A percentile compares a stretch with the other conserved stretches of the same genome.
Evolutionary conservation across 2,329 filamentous ascomycete species (phyloP).

Genomic region (Pseudogymnoascus sp.): DNA sequence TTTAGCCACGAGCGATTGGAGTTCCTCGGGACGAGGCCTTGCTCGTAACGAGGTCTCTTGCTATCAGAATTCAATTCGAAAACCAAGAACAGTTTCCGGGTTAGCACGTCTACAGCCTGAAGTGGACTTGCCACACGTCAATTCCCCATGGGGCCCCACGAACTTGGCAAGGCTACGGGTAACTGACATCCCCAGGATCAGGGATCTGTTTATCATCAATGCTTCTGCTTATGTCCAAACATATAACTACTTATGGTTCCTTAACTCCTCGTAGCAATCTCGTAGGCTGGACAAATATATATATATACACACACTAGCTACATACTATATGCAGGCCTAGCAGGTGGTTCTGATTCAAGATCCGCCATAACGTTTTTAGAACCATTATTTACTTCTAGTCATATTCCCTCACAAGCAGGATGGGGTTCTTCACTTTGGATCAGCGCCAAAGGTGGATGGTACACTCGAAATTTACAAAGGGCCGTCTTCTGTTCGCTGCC

Average conservation of each 20-base stretch:
- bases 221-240: not conserved
- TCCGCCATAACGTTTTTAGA: not conserved
- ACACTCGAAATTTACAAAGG: conserved; percentile 29
- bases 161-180: not conserved
- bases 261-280: not conserved
- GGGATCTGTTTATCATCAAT: not conserved
- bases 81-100: not conserved
- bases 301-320: not conserved
- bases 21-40: not conserved
- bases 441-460: not conserved
- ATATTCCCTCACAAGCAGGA: not conserved
- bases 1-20: not conserved
- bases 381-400: not conserved
- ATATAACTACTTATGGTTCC: not conserved
- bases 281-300: not conserved
- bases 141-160: not conserved
- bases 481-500: conserved; percentile 47
- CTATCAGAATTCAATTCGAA: not conserved
- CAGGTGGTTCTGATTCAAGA: not conserved
- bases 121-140: not conserved
- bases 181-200: not conserved
- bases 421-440: not conserved
- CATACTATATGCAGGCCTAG: not conserved
- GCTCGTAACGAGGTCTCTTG: not conserved
- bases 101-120: not conserved